Evolutionary conservation across 2,329 filamentous ascomycete genomes (phyloP).

Genomic region (Periglandula ipomoeae): DNA sequence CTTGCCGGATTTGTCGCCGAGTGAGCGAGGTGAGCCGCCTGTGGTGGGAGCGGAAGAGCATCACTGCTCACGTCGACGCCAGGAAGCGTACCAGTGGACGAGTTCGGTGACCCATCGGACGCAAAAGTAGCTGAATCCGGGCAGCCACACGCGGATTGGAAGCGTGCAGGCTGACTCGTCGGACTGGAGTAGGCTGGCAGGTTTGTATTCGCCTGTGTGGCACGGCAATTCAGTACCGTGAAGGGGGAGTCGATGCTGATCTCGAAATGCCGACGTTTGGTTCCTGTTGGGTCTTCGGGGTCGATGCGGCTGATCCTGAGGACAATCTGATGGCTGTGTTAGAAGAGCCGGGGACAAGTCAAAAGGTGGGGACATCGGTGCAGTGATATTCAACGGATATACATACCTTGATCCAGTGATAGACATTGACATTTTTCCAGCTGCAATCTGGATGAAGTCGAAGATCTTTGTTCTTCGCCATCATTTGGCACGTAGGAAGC

Average conservation of each 20-base stretch:
- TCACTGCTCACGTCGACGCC: slow-evolving; percentile 26
- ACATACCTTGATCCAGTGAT: slow-evolving; percentile 89
- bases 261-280: slow-evolving; percentile 80
- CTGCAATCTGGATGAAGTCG: slow-evolving; percentile 83
- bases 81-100: slow-evolving; percentile 42
- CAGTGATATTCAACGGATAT: neutral
- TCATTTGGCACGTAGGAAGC: slow-evolving; percentile 78
- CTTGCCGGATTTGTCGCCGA: slow-evolving; percentile 22
- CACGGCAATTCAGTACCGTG: slow-evolving; percentile 84
- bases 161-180: slow-evolving; percentile 38
- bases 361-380: too few species aligned
- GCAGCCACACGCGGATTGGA: slow-evolving; percentile 43
- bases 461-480: slow-evolving; percentile 60
- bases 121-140: slow-evolving; percentile 39
- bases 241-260: slow-evolving; percentile 96
- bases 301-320: slow-evolving; percentile 85
- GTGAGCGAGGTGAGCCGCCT: slow-evolving; percentile 43
- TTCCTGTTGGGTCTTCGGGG: slow-evolving; percentile 58
- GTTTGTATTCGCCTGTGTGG: slow-evolving; percentile 82
- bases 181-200: slow-evolving; percentile 64
- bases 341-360: neutral
- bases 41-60: slow-evolving; percentile 39
- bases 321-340: slow-evolving; percentile 54
- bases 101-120: slow-evolving; percentile 60
- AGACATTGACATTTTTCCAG: slow-evolving; percentile 87